Evolutionary conservation across 139 green algal species (phyloP).

Genomic region (Tetradesmus obliquus): DNA sequence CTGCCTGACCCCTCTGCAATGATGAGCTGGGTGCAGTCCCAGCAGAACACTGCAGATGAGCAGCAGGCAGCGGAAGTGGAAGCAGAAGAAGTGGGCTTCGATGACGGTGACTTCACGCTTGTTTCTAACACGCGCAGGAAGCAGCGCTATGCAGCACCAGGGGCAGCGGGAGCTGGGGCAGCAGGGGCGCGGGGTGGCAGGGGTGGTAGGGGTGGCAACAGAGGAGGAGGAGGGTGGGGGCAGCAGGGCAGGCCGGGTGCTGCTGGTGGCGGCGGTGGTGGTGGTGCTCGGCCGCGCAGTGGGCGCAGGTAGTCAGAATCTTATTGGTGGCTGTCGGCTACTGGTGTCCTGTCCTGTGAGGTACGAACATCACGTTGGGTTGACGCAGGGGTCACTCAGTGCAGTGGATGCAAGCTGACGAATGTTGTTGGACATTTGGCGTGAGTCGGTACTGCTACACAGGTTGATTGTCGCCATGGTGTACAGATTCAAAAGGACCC

Average conservation of each 20-base stretch:
- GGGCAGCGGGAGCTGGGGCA: not conserved
- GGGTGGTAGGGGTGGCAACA: not conserved
- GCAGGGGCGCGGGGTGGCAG: not conserved
- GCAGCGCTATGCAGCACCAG: not conserved
- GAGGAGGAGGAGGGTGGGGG: not conserved
- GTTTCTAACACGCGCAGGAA: not conserved
- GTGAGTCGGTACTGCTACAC: no score
- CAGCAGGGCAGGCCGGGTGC: not conserved
- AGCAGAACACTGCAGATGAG: not conserved
- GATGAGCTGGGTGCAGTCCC: not conserved
- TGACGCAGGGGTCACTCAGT: no score
- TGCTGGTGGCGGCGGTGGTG: not conserved
- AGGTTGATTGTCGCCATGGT: no score
- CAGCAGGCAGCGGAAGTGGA: not conserved
- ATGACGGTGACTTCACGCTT: conserved; percentile 17
- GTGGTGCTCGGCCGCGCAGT: not conserved
- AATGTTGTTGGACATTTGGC: no score
- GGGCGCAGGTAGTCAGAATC: not conserved
- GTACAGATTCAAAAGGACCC: no score
- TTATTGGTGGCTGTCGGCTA: no score
- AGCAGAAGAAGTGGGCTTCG: not conserved
- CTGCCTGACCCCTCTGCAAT: not conserved
- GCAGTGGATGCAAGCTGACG: no score
- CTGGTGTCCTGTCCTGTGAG: no score
- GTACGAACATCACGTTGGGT: no score